Evolutionary conservation across 805 yeast genomes (phyloP), one percentile per base, ranked within the genome.

Genomic region (Komagataella pastoris): DNA sequence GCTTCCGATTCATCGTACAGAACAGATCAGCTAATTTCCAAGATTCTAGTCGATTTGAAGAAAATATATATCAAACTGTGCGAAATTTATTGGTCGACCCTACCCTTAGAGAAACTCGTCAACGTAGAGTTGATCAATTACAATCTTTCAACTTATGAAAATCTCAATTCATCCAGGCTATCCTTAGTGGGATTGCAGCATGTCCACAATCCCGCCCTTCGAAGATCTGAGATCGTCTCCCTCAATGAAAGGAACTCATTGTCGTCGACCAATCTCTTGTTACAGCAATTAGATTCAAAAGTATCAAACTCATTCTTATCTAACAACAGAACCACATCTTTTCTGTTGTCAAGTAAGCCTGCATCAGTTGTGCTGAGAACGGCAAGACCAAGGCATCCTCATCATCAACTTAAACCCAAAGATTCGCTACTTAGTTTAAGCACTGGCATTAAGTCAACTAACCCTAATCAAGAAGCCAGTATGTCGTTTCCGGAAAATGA

Each of bases 161-260:
- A 60, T 14, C 58, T 64, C 53, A 58, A 63, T 17, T 53, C 51
- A 24, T 51, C 68, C 43, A 63, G 76, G 52, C 53, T 73, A 6
- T 71, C 76, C 3, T 52, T 56, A 6, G 30, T 69, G 18, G 75
- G 74, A 0, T 50, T 72, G 18, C 61, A 59, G 44, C 74, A 72
- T 48, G 59, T 70, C 23, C 58, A 51, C 19, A 70, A 72, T 55
- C 74, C 75, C 17, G 51, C 65, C 6, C 60, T 62, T n/a, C 65
- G 77, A 58, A 66, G 75, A 51, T 71, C 75, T 23, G 65, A 66
- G 12, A 61, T 73, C 24, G 52, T 73, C 21, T 65, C 71, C 3
- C 59, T 67, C 56, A 68, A 64, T 21, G 58, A 58, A 24, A 53
- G 58, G 48, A 21, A 46, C 24, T 53, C 64, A 1, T 56, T 62